These are phyloP conservation scores for Friedmanniomyces endolithicus DNA, from an alignment of 495 filamentous ascomycete genomes.

Conservation along the genomic window DNA sequence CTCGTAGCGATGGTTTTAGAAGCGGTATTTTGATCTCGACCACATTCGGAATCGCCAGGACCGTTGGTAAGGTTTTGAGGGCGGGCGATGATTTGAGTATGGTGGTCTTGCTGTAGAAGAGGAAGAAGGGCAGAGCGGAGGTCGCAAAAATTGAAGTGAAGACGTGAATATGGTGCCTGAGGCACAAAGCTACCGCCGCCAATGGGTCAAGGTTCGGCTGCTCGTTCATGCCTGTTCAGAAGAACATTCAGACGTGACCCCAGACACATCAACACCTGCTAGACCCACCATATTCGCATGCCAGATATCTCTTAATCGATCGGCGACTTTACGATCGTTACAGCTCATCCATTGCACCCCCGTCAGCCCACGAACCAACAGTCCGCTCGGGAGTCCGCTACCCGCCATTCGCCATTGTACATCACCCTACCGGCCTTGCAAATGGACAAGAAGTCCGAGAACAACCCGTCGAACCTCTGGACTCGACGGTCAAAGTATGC, in stretches of 20 bases:
- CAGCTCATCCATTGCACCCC: neutral
- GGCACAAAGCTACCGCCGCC: neutral
- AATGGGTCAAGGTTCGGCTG: neutral
- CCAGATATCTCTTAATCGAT: neutral
- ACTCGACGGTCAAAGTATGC: slow-evolving; percentile 83
- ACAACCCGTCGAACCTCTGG: slow-evolving; percentile 46
- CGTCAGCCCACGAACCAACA: neutral
- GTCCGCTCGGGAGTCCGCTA: neutral
- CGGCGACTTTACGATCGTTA: neutral
- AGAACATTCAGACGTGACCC: too few relatives aligned
- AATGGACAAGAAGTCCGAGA: slow-evolving; percentile 20
- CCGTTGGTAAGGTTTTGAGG: slow-evolving; percentile 42
- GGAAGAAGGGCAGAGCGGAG: slow-evolving; percentile 21
- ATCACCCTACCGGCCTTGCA: neutral
- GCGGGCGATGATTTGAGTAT: slow-evolving; percentile 84
- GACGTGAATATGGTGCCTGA: neutral
- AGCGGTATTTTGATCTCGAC: slow-evolving; percentile 67
- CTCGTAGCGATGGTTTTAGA: slow-evolving; percentile 99
- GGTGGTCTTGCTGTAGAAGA: slow-evolving; percentile 60
- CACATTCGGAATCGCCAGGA: slow-evolving; percentile 77
- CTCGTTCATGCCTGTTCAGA: slow-evolving; percentile 1
- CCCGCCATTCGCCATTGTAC: neutral
- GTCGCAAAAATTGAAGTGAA: neutral
- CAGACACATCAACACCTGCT: neutral
- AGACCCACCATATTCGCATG: neutral